Evolutionary conservation across 2,329 filamentous ascomycete genomes (phyloP).

Genomic region (Pyrenophora teres): DNA sequence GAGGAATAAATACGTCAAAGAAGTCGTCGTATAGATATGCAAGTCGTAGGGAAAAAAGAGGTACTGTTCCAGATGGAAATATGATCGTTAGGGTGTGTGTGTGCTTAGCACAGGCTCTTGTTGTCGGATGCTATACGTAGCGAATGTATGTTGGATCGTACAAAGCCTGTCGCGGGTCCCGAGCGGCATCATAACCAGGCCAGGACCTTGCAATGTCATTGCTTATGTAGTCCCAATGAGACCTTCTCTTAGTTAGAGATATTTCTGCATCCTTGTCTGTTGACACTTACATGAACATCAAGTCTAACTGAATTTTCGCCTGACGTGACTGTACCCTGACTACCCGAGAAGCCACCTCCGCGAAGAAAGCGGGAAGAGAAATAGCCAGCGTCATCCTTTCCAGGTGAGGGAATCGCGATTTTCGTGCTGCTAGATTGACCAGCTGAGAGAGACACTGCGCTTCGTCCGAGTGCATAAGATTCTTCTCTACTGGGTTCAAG

Average conservation of each 20-base stretch:
- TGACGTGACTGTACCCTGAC: conserved; percentile 8
- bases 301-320: conserved; percentile 1
- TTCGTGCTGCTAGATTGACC: conserved; percentile 5
- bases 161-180: conserved; percentile 8
- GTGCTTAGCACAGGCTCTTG: background rate
- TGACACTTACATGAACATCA: conserved; percentile 9
- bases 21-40: too few relatives aligned
- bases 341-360: conserved; percentile 9
- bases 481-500: conserved; percentile 4
- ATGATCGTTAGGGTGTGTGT: too few relatives aligned
- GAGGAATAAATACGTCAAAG: too few relatives aligned
- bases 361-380: conserved; percentile 7
- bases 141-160: background rate
- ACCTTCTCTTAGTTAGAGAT: conserved; percentile 3
- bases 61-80: too few relatives aligned
- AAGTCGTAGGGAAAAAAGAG: too few relatives aligned
- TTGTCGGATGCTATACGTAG: too few relatives aligned
- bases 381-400: conserved; percentile 11
- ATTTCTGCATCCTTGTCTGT: background rate
- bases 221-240: conserved; percentile 1
- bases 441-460: conserved; percentile 14
- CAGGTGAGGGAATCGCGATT: conserved; percentile 7
- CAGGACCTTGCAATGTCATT: conserved; percentile 4
- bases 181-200: conserved; percentile 10
- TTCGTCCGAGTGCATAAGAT: conserved; percentile 16